Evolutionary conservation across 768 basidiomycete species (phyloP), one percentile per base, ranked within the genome.

Genomic region (Exidia glandulosa): DNA sequence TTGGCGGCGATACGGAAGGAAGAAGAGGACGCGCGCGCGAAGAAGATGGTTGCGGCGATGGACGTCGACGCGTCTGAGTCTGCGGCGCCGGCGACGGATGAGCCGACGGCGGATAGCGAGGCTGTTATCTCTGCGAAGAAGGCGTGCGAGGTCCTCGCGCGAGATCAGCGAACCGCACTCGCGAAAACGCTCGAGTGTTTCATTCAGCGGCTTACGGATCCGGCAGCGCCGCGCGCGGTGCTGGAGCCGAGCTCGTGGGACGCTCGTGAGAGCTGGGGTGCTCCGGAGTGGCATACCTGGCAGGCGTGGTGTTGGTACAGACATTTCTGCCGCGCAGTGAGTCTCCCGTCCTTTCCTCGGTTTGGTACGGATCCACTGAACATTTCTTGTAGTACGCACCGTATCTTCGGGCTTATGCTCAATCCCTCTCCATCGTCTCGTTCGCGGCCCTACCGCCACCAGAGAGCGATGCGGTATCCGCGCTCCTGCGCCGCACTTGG

Each of bases 291-390:
- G 92, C 80, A 81, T 67, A 77, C 81, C 1, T 93, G 90, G 90
- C 85, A 89, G 73, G 88, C 86, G 0, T 92, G 89, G 87, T 85
- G 88, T 2, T 94, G 92, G 92, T 94, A 88, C 65, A 77, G 88
- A 61, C 90, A 95, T 65, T 94, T 92, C 74, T 89, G 88, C 71
- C 78, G 90, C 66, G 78, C 74, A 70, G 92, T 93, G 58, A 63
- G 89, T 75, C 13, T 37, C 29, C 37, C 27, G 58, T 32, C 7
- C 2, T 16, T 61, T 59, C 3, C 47, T 50, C 29, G 19, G 56
- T 50, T 19, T 41, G 10, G 19, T 29, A 14, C 25, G 29, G 50
- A 29, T 60, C 3, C 27, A 52, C 37, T n/a, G 29, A n/a, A 50
- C 23, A 41, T 61, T 52, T 10, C 31, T 57, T 32, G 19, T 62